Conservation (phyloP, 2,329 filamentous ascomycete species). For the Dactylellina haptotyla region DNA sequence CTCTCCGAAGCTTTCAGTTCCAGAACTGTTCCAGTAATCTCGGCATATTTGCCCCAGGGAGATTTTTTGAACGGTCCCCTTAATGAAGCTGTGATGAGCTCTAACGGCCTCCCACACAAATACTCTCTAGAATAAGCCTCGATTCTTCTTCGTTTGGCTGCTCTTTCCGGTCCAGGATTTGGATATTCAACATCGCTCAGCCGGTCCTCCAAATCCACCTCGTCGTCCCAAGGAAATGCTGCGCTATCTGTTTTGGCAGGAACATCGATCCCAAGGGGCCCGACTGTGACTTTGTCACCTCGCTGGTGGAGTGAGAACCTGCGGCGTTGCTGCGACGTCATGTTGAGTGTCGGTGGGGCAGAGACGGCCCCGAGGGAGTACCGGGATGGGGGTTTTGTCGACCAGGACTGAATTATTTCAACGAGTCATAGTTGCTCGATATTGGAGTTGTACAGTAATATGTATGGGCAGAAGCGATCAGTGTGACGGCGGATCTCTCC, state of each 20-base stretch:
- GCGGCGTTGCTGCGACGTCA: constrained; percentile 8
- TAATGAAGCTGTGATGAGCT: constrained; percentile 31
- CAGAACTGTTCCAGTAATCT: constrained; percentile 23
- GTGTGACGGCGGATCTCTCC: too few relatives aligned
- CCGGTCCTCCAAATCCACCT: constrained; percentile 41
- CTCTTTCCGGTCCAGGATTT: constrained; percentile 19
- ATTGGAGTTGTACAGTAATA: too few relatives aligned
- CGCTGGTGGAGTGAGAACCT: constrained; percentile 48
- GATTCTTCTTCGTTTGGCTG: constrained; percentile 35
- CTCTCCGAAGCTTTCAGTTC: constrained; percentile 28
- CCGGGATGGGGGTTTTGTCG: too few relatives aligned
- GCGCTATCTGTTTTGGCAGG: constrained; percentile 26
- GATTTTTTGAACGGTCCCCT: constrained; percentile 24
- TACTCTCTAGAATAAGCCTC: constrained; percentile 41
- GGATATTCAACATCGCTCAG: constrained; percentile 50
- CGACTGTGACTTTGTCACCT: constrained; percentile 40
- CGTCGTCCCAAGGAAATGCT: constrained; percentile 34
- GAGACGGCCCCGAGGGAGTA: too few relatives aligned
- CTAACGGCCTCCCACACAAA: constrained; percentile 27
- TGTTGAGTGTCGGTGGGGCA: background rate
- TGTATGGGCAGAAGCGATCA: too few relatives aligned
- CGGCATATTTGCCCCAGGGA: constrained; percentile 38
- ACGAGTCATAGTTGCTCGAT: too few relatives aligned
- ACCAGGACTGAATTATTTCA: too few relatives aligned
- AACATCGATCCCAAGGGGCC: constrained; percentile 38